These are phyloP conservation scores for Lathyrus oleraceus DNA, from an alignment of 306 rosid species.

Conservation along the genomic window DNA sequence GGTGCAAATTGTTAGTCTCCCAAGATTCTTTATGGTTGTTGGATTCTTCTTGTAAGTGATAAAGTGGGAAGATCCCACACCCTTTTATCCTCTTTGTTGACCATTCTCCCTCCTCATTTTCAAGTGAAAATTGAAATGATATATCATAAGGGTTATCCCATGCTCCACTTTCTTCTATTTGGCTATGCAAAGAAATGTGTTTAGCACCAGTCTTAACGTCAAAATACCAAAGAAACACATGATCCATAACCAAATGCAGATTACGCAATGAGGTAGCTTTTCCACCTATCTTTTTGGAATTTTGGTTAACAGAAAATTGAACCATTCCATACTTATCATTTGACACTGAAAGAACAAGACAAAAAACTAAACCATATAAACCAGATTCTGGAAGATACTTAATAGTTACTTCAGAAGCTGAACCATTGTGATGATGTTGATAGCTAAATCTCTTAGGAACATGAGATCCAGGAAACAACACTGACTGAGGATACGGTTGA, in stretches of 20 bases:
- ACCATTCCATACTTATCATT: too few relatives aligned
- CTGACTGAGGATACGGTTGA: background rate
- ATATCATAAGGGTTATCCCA: background rate
- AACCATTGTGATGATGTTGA: background rate
- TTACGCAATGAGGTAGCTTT: background rate
- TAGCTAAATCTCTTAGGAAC: background rate
- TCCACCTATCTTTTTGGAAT: background rate
- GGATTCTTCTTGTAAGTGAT: background rate
- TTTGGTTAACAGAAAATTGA: background rate
- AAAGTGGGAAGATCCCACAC: slow-evolving; percentile 13
- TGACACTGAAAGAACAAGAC: slow-evolving; percentile 11
- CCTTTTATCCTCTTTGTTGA: background rate
- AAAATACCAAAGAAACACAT: slow-evolving; percentile 16
- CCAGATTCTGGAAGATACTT: background rate
- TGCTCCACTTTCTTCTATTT: background rate
- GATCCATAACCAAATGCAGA: background rate
- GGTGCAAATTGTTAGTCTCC: background rate
- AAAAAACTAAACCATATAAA: slow-evolving; percentile 11
- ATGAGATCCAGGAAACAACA: slow-evolving; percentile 2
- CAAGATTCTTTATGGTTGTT: too few relatives aligned
- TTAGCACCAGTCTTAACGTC: background rate
- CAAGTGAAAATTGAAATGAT: background rate
- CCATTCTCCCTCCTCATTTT: background rate
- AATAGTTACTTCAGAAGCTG: background rate
- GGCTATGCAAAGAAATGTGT: background rate